Percentiles rank a stretch among this genome's conserved stretches.
Conservation (phyloP, 768 basidiomycete species). For the Leccinum fibrillosum region DNA sequence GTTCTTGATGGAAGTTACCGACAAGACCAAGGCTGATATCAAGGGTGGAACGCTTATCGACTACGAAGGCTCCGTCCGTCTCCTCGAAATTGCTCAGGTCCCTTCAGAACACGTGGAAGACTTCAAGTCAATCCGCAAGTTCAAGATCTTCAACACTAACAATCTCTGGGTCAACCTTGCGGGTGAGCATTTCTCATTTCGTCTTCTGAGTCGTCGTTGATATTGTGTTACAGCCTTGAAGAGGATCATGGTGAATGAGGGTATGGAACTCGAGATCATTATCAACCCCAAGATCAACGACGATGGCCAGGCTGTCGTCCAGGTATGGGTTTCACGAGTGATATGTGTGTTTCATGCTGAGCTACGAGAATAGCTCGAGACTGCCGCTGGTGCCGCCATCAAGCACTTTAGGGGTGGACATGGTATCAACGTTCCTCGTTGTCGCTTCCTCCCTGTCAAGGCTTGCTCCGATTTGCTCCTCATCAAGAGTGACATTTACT, state of each 20-base stretch:
- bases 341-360: background rate
- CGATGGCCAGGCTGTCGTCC: constrained; percentile 67
- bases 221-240: constrained; percentile 51
- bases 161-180: constrained; percentile 57
- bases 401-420: constrained; percentile 66
- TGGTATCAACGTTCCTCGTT: constrained; percentile 72
- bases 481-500: constrained; percentile 70
- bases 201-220: constrained; percentile 1
- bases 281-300: constrained; percentile 70
- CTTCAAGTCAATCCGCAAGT: constrained; percentile 73
- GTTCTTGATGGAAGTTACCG: constrained; percentile 75
- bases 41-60: constrained; percentile 72
- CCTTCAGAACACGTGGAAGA: constrained; percentile 70
- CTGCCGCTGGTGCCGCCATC: constrained; percentile 73
- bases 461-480: constrained; percentile 61
- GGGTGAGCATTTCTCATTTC: constrained; percentile 26
- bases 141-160: constrained; percentile 81
- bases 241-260: constrained; percentile 65
- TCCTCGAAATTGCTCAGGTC: constrained; percentile 78
- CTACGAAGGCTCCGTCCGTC: constrained; percentile 61
- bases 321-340: constrained; percentile 33
- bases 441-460: constrained; percentile 67
- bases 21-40: constrained; percentile 81
- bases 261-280: constrained; percentile 77
- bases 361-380: constrained; percentile 50